Base-by-base conservation (phyloP, 78 protist genomes). In the Acrasis kona region DNA sequence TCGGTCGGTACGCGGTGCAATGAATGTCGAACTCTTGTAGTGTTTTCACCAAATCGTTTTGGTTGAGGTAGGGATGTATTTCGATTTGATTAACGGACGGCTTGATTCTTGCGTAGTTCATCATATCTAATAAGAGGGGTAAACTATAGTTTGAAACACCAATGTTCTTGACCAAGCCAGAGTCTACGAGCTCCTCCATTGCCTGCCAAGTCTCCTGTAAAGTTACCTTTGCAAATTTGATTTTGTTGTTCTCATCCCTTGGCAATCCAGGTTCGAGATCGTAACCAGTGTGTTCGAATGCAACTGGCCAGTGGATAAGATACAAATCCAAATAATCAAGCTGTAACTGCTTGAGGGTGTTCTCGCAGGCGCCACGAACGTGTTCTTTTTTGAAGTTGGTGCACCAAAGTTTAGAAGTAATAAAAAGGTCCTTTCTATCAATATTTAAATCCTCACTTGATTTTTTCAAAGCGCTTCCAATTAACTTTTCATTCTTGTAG, bases 301-400 rank as follows among this genome's bases (percentile, higher is more conserved):
- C 83, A 19, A 83, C 39, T 40, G 95, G 95, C 89, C 88, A 86
- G 72, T 91, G 95, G 36, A 91, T 50, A 28, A 89, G 81, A 41
- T 34, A 87, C 29, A 91, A 80, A 67, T 91, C 96, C 38, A 91
- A 58, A 77, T 89, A 87, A 2, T 72, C 70, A 5, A 91, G 65
- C 3, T 77, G 68, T 30, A 86, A 75, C 37, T 81, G 86, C 29
- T 34, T 31, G 5, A 91, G 79, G 27, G 83, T 71, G 31, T 50
- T 42, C 31, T 39, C 68, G 30, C 32, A 65, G 28, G 88, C 90
- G 8, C 74, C 67, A 29, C 40, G 41, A 34, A 91, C 95, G 41
- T 82, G 39, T 31, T 73, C 66, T 29, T 30, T 27, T 32, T 39
- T 38, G 50, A 84, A 92, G 50, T 78, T 80, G 10, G 90, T 80